These are phyloP conservation scores for Arctium minus DNA, from an alignment of 129 eudicot genomes.

Conservation along the genomic window DNA sequence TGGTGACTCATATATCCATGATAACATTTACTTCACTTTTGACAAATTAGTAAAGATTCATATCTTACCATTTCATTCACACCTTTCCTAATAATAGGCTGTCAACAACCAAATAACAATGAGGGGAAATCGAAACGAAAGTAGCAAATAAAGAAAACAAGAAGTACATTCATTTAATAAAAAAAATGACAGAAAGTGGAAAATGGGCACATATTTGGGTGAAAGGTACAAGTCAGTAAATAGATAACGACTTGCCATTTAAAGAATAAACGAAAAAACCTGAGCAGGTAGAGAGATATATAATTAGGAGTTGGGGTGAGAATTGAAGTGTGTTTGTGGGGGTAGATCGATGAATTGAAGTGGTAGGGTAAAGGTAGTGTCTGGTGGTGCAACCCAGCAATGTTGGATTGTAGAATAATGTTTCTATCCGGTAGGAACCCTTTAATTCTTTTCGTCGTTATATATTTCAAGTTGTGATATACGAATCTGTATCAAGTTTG, in stretches of 20 bases:
- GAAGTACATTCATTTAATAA: background rate
- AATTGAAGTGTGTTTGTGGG: background rate
- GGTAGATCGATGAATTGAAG: background rate
- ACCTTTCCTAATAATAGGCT: background rate
- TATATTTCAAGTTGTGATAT: background rate
- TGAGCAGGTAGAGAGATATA: conserved; percentile 4
- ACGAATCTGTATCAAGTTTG: background rate
- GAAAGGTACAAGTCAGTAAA: conserved; percentile 14
- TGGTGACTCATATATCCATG: background rate
- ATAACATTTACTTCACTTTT: background rate
- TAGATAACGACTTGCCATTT: conserved; percentile 13
- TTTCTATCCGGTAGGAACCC: background rate
- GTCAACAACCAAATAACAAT: background rate
- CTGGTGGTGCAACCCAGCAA: background rate
- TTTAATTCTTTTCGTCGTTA: background rate
- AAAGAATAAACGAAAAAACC: conserved; percentile 4
- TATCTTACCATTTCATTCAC: background rate
- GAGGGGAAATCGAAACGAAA: background rate
- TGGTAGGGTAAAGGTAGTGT: conserved; percentile 13
- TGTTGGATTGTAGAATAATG: background rate
- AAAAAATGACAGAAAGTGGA: background rate
- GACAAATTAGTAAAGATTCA: background rate
- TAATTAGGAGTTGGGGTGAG: background rate
- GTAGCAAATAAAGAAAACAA: background rate
- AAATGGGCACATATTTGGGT: background rate